Base-by-base conservation (phyloP, 2,329 filamentous ascomycete genomes). In the Metarhizium guizhouense region DNA sequence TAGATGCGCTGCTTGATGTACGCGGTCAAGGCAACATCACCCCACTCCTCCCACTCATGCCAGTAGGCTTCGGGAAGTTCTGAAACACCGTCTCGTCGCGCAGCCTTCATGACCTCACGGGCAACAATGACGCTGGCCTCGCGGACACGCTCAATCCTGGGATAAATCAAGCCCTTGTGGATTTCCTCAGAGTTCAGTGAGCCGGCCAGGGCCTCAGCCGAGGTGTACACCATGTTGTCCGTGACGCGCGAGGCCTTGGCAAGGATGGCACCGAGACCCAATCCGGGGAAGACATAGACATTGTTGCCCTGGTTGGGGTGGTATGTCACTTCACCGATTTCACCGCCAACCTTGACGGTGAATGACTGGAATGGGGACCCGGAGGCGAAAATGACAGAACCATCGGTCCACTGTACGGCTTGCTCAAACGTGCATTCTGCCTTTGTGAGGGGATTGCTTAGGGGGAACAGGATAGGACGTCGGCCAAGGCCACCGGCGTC, bases 401-500 rank as follows among this genome's bases (percentile, higher is more conserved):
- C 93, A 57, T 97, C 88, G 11, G 93, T 97, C 85, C 93, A 85
- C 66, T 85, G 82, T 66, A 97, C 82, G 16, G 94, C 94, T 68
- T 94, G 88, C 78, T 96, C 92, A 66, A 95, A 97, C 16, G 90
- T 96, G 77, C 94, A 97, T 76, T 99, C 94, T 8, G 93, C 95
- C 79, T 97, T 96, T 74, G 87, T 92, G 53, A 92, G 85, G 52
- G 94, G 94, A 77, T 99, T 97, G 73, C 90, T 95, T 47, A 99
- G 85, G 54, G 93, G 93, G 84, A 99, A 97, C 65, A 96, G 87
- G 67, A 95, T 93, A 59, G 94, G 92, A 60, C 84, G 80, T 60
- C 91, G 83, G 71, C 91, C 91, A 62, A 83, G 68, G 52, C 83
- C 83, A 52, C 81, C 79, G 42, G 79, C 74, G 61, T 86, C 82